Evolutionary conservation across 164 flowering plant species (phyloP).

Genomic region (Tinospora cordifolia): DNA sequence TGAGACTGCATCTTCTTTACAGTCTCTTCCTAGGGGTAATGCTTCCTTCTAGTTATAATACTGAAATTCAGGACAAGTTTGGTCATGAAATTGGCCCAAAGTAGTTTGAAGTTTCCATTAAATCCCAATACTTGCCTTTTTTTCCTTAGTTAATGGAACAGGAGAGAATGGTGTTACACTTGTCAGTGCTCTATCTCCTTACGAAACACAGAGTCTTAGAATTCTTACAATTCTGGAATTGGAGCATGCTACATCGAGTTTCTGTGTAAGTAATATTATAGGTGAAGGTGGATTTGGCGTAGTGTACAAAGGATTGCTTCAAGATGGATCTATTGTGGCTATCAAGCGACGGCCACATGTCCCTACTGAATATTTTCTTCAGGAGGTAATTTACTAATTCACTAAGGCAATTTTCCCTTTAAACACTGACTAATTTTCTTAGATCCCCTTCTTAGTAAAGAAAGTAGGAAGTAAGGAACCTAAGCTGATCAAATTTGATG

Average conservation of each 20-base stretch:
- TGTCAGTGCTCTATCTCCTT: conserved; percentile 18
- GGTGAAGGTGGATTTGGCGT: conserved; percentile 47
- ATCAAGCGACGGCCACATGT: conserved; percentile 33
- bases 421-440: neutral
- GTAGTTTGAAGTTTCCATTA: neutral
- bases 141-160: conserved; percentile 20
- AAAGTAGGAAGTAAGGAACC: neutral
- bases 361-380: conserved; percentile 25
- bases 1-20: conserved; percentile 35
- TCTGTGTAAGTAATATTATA: conserved; percentile 33
- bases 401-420: neutral
- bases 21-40: conserved; percentile 31
- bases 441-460: neutral
- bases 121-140: no score
- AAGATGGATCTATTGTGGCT: conserved; percentile 44
- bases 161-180: conserved; percentile 21
- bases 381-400: conserved; percentile 24
- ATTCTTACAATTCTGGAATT: conserved; percentile 28
- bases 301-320: conserved; percentile 44
- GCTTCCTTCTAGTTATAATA: conserved; percentile 1
- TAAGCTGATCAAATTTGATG: neutral
- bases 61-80: neutral
- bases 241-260: conserved; percentile 37
- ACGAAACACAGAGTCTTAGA: conserved; percentile 17
- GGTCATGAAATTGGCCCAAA: neutral